phyloP scores from a whole-genome alignment of 2,329 filamentous ascomycete genomes.

The Botrytis elliptica region DNA sequence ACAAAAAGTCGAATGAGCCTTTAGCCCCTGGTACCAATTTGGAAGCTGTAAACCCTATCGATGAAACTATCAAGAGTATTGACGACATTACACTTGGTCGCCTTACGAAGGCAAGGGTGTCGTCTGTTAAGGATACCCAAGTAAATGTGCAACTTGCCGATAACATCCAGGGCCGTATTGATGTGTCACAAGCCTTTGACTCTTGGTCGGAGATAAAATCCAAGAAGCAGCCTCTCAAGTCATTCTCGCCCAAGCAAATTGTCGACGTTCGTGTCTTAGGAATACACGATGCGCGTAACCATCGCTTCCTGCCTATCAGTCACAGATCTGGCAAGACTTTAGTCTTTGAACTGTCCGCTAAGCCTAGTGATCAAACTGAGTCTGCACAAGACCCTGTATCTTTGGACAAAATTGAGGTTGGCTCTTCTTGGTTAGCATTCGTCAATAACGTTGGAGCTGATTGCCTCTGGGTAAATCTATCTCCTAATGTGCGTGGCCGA shows the following conservation, averaged over 20 bases:
- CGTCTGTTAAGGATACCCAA: constrained; percentile 87
- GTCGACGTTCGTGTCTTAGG: constrained; percentile 78
- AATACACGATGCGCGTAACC: constrained; percentile 84
- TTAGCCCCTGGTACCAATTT: constrained; percentile 41
- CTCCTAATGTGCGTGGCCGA: constrained; percentile 82
- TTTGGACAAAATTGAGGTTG: constrained; percentile 70
- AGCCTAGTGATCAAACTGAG: constrained; percentile 57
- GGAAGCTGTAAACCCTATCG: constrained; percentile 59
- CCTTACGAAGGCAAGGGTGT: constrained; percentile 72
- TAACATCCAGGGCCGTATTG: constrained; percentile 87
- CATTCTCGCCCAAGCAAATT: constrained; percentile 69
- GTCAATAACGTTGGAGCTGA: constrained; percentile 84
- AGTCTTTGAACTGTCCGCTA: constrained; percentile 84
- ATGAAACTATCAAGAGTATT: constrained; percentile 61
- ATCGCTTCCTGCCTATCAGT: constrained; percentile 87
- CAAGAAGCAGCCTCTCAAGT: constrained; percentile 73
- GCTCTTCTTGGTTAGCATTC: constrained; percentile 74
- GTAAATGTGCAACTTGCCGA: constrained; percentile 87
- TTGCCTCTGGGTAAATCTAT: constrained; percentile 86
- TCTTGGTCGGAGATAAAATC: constrained; percentile 83
- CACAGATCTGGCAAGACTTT: constrained; percentile 76
- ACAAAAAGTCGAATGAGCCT: constrained; percentile 40
- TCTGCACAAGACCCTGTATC: constrained; percentile 62
- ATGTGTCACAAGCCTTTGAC: constrained; percentile 88
- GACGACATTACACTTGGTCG: constrained; percentile 73